phyloP scores from a whole-genome alignment of 371 early-diverging fungal genomes.

The Blakeslea trispora region DNA sequence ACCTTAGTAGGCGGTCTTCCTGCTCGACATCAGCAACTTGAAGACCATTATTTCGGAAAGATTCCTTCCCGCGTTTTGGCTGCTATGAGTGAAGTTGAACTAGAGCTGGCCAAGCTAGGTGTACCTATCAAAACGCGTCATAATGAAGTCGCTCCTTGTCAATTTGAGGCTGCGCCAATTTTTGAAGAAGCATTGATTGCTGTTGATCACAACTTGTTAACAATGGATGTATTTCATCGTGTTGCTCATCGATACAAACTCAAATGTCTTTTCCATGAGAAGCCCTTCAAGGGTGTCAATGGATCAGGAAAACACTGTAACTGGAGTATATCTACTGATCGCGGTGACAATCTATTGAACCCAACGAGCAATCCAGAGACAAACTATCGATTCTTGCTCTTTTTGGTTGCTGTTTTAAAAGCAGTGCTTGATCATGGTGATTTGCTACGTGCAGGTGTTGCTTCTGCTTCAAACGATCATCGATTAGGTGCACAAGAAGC shows the following conservation, averaged over 20 bases:
- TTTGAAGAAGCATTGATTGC: constrained; percentile 96
- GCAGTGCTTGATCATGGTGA: constrained; percentile 90
- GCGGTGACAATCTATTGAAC: constrained; percentile 94
- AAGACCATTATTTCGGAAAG: constrained; percentile 98
- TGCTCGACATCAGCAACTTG: constrained; percentile 97
- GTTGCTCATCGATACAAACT: constrained; percentile 96
- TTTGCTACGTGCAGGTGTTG: constrained; percentile 87
- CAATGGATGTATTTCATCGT: constrained; percentile 96
- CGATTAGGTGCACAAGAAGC: constrained; percentile 98
- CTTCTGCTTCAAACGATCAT: constrained; percentile 94
- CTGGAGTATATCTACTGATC: constrained; percentile 96
- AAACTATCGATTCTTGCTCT: constrained; percentile 94
- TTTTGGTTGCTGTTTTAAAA: constrained; percentile 88
- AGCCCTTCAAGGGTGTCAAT: constrained; percentile 98
- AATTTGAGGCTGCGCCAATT: constrained; percentile 97
- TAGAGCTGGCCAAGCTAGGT: constrained; percentile 92
- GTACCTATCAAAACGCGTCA: constrained; percentile 98
- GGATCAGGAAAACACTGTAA: constrained; percentile 99
- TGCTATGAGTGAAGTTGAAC: constrained; percentile 90
- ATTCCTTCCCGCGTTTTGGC: constrained; percentile 94
- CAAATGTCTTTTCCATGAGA: constrained; percentile 97
- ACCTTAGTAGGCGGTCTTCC: constrained; percentile 93
- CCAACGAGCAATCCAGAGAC: constrained; percentile 91
- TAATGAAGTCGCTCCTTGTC: constrained; percentile 98
- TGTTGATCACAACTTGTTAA: constrained; percentile 97